These are phyloP conservation scores for Canavalia ensiformis DNA, from an alignment of 306 rosid genomes.

Conservation along the genomic window DNA sequence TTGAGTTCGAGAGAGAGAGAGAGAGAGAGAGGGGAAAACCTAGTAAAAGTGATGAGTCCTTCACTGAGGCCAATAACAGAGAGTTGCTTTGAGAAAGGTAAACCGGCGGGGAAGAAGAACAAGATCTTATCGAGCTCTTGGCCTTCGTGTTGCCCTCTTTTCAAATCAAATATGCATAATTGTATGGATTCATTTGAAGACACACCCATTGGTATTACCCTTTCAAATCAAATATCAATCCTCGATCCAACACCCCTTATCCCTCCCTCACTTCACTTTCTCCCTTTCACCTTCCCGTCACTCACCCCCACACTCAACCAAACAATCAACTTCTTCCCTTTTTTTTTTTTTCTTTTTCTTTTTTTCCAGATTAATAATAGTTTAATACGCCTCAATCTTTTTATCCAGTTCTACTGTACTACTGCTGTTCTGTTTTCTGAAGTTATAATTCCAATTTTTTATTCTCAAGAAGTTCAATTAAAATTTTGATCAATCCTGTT, in stretches of 20 bases:
- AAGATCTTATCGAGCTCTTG: conserved; percentile 94
- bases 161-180: conserved; percentile 85
- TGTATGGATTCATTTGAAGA: conserved; percentile 72
- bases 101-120: conserved; percentile 86
- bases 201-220: conserved; percentile 65
- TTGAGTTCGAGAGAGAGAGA: background rate
- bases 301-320: conserved; percentile 13
- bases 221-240: background rate
- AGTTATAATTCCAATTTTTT: too few relatives aligned
- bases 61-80: conserved; percentile 96
- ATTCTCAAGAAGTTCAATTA: too few relatives aligned
- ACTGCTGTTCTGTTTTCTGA: too few relatives aligned
- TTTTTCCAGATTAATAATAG: too few relatives aligned
- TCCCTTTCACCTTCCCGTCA: background rate
- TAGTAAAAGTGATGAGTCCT: conserved; percentile 95
- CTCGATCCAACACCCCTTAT: background rate
- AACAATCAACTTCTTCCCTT: background rate
- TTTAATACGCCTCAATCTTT: too few relatives aligned
- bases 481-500: too few relatives aligned
- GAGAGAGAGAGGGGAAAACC: conserved; percentile 45
- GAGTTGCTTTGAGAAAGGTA: conserved; percentile 85
- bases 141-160: conserved; percentile 96
- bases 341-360: background rate
- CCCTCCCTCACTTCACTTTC: background rate
- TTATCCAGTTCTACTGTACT: too few relatives aligned